Percentiles rank a stretch among this genome's conserved stretches.
Evolutionary conservation across 2,329 filamentous ascomycete species (phyloP).

Genomic region (Sarocladium oryzae): DNA sequence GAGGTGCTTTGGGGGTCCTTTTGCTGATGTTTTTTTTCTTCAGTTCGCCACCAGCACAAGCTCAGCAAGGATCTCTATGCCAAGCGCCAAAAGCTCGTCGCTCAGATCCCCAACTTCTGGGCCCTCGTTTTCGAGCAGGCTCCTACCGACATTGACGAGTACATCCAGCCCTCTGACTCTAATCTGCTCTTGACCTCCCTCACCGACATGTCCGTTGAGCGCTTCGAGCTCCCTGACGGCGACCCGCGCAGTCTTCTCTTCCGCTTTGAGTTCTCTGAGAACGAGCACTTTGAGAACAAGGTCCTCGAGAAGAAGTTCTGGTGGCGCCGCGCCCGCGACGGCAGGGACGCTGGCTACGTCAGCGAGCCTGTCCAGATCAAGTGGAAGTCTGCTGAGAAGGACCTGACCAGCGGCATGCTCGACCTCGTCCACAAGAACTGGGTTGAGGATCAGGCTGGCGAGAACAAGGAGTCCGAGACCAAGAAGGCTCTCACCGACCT

Average conservation of each 20-base stretch:
- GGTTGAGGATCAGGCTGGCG: slow-evolving; percentile 46
- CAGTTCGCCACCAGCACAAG: slow-evolving; percentile 67
- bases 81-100: slow-evolving; percentile 64
- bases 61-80: slow-evolving; percentile 66
- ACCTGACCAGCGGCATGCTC: slow-evolving; percentile 75
- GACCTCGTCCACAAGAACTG: slow-evolving; percentile 65
- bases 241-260: slow-evolving; percentile 76
- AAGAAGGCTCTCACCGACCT: slow-evolving; percentile 46
- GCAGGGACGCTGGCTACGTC: slow-evolving; percentile 65
- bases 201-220: slow-evolving; percentile 62
- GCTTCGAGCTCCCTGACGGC: slow-evolving; percentile 71
- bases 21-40: slow-evolving; percentile 12
- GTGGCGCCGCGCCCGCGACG: slow-evolving; percentile 63
- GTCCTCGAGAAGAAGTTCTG: slow-evolving; percentile 88
- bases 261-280: slow-evolving; percentile 71
- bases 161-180: slow-evolving; percentile 76
- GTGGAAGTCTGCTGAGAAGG: slow-evolving; percentile 74
- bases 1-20: neutral
- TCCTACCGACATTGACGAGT: slow-evolving; percentile 79
- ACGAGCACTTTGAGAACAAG: slow-evolving; percentile 74
- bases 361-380: slow-evolving; percentile 82
- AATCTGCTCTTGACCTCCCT: slow-evolving; percentile 64
- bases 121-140: slow-evolving; percentile 85
- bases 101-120: slow-evolving; percentile 85
- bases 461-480: slow-evolving; percentile 36